phyloP scores from a whole-genome alignment of 2,329 filamentous ascomycete genomes.

The Fusarium coicis region DNA sequence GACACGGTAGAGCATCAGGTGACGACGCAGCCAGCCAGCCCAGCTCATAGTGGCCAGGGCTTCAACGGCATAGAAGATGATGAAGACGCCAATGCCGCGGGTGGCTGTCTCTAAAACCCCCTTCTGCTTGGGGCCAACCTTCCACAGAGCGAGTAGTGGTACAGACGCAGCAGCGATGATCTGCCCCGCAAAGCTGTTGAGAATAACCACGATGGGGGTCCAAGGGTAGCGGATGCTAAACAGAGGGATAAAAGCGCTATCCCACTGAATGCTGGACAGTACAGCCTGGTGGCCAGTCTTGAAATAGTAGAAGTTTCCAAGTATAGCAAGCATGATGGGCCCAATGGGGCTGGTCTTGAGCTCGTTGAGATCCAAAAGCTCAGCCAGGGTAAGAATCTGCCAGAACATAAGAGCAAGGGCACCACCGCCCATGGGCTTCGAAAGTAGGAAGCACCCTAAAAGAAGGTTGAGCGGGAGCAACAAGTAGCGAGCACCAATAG shows the following conservation, averaged over 20 bases:
- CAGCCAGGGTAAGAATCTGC: conserved; percentile 84
- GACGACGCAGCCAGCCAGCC: conserved; percentile 86
- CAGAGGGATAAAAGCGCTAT: conserved; percentile 90
- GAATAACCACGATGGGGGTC: conserved; percentile 80
- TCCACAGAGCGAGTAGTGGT: conserved; percentile 88
- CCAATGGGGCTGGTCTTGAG: conserved; percentile 79
- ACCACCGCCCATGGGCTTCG: conserved; percentile 94
- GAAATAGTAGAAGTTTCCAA: conserved; percentile 96
- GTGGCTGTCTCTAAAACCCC: conserved; percentile 76
- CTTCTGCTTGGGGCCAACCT: conserved; percentile 79
- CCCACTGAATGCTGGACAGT: conserved; percentile 92
- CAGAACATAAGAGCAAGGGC: conserved; percentile 84
- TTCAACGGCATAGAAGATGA: conserved; percentile 85
- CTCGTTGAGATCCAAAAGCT: conserved; percentile 70
- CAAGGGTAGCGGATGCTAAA: conserved; percentile 87
- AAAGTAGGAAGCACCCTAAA: conserved; percentile 79
- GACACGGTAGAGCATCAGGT: conserved; percentile 96
- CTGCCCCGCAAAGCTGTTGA: conserved; percentile 92
- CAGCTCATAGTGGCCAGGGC: conserved; percentile 89
- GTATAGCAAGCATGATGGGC: conserved; percentile 83
- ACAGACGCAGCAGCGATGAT: conserved; percentile 84
- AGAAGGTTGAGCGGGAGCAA: conserved; percentile 83
- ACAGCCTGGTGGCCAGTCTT: conserved; percentile 96
- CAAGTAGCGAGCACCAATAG: conserved; percentile 91
- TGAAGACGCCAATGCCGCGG: conserved; percentile 77